A percentile compares a stretch with the other conserved stretches of the same genome.
Evolutionary conservation across 2,329 filamentous ascomycete species (phyloP).

Genomic region (Scedosporium aurantiacum): DNA sequence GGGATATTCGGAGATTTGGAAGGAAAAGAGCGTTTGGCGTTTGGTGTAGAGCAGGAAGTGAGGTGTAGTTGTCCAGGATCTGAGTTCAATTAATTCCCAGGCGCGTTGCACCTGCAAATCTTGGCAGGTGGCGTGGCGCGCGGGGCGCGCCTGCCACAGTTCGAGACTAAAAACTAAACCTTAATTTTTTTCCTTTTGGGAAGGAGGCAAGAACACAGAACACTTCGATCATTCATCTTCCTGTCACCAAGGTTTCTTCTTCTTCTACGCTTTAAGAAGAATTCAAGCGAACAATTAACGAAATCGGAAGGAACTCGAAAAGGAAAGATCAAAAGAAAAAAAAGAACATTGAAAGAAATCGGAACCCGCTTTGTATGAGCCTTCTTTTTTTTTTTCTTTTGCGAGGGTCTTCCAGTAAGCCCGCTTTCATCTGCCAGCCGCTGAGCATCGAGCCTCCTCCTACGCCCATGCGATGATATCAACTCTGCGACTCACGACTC

Average conservation of each 20-base stretch:
- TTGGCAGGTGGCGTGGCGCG: neutral
- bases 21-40: neutral
- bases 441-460: neutral
- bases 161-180: neutral
- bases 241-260: neutral
- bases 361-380: no score
- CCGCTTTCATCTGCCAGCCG: neutral
- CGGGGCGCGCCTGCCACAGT: neutral
- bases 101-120: neutral
- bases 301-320: no score
- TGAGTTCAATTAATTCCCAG: neutral
- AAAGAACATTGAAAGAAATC: no score
- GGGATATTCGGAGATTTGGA: neutral
- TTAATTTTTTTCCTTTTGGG: neutral
- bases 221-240: no score
- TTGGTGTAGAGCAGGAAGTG: neutral
- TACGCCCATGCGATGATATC: conserved; percentile 3
- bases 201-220: neutral
- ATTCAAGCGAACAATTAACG: no score
- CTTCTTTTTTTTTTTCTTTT: no score
- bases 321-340: no score
- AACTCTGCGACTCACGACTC: neutral
- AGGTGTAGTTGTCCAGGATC: neutral
- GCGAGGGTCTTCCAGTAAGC: no score
- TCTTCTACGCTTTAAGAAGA: no score